Conservation (phyloP, 768 basidiomycete genomes). For the Sporobolomyces pararoseus region DNA sequence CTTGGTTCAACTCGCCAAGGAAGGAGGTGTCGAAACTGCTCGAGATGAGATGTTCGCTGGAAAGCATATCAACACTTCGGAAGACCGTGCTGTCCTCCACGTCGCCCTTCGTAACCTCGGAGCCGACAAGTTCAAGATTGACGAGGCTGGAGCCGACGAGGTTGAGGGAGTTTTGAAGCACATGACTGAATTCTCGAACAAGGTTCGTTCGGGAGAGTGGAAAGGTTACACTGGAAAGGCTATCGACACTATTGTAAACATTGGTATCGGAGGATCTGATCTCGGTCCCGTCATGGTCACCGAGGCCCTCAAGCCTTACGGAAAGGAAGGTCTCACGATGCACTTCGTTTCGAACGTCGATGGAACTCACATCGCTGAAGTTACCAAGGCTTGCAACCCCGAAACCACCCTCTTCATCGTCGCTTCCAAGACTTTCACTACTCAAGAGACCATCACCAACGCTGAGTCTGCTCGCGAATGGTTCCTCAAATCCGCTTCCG, state of each 20-base stretch:
- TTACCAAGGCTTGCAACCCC: slow-evolving; percentile 70
- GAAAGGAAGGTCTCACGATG: slow-evolving; percentile 77
- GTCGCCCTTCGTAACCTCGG: slow-evolving; percentile 70
- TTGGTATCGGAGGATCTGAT: slow-evolving; percentile 98
- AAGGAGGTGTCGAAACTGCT: slow-evolving; percentile 76
- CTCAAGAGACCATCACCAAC: slow-evolving; percentile 99
- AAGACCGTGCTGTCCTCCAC: slow-evolving; percentile 94
- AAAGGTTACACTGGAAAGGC: slow-evolving; percentile 95
- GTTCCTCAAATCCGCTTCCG: slow-evolving; percentile 81
- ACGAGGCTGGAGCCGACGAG: slow-evolving; percentile 75
- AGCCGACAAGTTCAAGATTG: slow-evolving; percentile 64
- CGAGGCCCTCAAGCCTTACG: slow-evolving; percentile 89
- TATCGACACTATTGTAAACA: slow-evolving; percentile 93
- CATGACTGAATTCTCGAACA: slow-evolving; percentile 83
- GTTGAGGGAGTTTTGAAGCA: slow-evolving; percentile 79
- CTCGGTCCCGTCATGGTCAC: slow-evolving; percentile 98
- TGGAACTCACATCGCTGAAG: slow-evolving; percentile 93
- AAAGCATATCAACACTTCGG: slow-evolving; percentile 96
- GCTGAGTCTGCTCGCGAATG: slow-evolving; percentile 88
- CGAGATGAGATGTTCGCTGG: slow-evolving; percentile 93
- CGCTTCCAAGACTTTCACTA: slow-evolving; percentile 98
- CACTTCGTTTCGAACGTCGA: slow-evolving; percentile 98
- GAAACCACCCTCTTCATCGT: slow-evolving; percentile 96
- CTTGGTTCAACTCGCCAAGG: slow-evolving; percentile 73
- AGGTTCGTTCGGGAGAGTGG: slow-evolving; percentile 80